Conservation (phyloP, 2,329 filamentous ascomycete species). For the Incumbomyces delicatus region DNA sequence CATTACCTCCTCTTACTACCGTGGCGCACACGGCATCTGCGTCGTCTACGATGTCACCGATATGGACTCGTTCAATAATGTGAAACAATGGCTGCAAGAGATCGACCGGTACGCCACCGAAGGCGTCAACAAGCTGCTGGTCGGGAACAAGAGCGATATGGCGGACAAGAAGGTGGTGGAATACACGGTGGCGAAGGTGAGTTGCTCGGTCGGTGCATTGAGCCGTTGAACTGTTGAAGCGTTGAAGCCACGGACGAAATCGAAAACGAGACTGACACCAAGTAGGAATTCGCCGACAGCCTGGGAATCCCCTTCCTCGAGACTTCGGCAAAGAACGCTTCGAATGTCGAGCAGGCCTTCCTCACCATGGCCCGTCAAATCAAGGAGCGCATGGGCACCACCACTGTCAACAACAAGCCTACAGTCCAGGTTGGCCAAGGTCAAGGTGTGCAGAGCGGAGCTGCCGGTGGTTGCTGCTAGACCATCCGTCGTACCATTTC, state of each 20-base stretch:
- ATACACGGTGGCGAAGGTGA: conserved; percentile 97
- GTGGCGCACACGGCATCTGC: conserved; percentile 96
- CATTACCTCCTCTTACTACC: conserved; percentile 99
- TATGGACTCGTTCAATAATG: conserved; percentile 99
- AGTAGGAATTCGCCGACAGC: conserved; percentile 94
- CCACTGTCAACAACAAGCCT: conserved; percentile 92
- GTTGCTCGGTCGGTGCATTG: too few species aligned
- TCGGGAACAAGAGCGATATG: conserved; percentile 99
- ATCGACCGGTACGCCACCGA: conserved; percentile 99
- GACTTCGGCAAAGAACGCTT: conserved; percentile 98
- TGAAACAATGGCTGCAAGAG: conserved; percentile 99
- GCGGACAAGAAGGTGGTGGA: conserved; percentile 99
- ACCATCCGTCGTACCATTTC: conserved; percentile 18
- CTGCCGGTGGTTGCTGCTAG: conserved; percentile 86
- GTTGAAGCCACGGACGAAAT: too few species aligned
- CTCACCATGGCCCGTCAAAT: conserved; percentile 99
- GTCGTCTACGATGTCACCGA: conserved; percentile 99
- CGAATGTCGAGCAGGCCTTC: conserved; percentile 99
- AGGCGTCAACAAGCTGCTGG: conserved; percentile 97
- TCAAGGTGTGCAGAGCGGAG: conserved; percentile 82
- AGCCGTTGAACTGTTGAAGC: too few species aligned
- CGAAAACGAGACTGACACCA: conserved; percentile 10
- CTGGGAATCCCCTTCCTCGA: conserved; percentile 98
- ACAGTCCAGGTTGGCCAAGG: conserved; percentile 93
- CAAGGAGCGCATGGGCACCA: conserved; percentile 99